Base-by-base conservation (phyloP, 2,329 filamentous ascomycete genomes). In the Orbilia oligospora region DNA sequence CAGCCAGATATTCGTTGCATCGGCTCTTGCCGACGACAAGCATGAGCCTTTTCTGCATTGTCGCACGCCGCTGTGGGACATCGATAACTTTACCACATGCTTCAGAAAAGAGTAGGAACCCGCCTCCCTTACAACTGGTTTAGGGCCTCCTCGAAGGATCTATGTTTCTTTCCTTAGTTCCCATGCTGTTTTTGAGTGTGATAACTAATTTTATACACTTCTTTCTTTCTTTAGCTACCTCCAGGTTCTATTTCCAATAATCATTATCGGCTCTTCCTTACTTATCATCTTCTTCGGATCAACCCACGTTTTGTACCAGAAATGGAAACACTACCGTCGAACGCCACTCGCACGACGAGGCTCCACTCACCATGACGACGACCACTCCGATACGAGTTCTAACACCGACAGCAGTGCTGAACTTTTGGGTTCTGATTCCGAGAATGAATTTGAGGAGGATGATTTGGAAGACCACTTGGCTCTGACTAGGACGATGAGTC, bases 221-320 rank as follows among this genome's bases (percentile, higher is more conserved):
- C 68, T 24, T 55, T 30, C 6, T 30, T 64, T 56, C 77, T 80
- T 76, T 83, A 95, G 93, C 84, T 94, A 92, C 84, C 88, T 97
- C 68, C 91, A 93, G 84, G 90, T 93, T 78, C 87, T 97, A 56
- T 87, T 98, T 69, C 96, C 96, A 69, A 86, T 96, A 78, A 85
- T 91, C 79, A 87, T 91, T 73, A 89, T 94, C 84, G 88, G 85
- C 80, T 81, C 92, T 27, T 98, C 96, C 5, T 84, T 94, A 81
- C 83, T 92, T 66, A 87, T 90, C 81, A 88, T 97, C 71, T 81
- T 88, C 75, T 20, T 79, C 56, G 76, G 76, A 53, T 72, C 68
- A 14, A 58, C 76, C 70, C 70, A 55, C 56, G 70, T 79, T 55
- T 75, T 75, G 58, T 66, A 67, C 36, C 64, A 66, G 72, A 64